Conservation (phyloP, 164 flowering plant species). For the Hamamelis virginiana region DNA sequence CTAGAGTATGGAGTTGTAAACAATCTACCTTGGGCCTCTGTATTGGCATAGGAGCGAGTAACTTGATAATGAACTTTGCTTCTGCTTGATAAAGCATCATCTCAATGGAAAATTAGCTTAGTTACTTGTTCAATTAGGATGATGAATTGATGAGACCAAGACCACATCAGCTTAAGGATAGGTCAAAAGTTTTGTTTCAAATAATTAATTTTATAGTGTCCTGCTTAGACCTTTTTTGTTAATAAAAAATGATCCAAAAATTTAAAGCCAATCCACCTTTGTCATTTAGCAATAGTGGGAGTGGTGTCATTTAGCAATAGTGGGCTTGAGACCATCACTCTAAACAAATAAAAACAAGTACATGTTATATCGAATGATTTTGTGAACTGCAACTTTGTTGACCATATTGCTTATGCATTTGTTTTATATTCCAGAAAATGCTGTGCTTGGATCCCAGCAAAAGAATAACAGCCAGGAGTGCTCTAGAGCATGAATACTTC, state of each 20-base stretch:
- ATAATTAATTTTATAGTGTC: no score
- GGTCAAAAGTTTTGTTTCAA: no score
- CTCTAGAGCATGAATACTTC: constrained; percentile 94
- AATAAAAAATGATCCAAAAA: no score
- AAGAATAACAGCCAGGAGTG: constrained; percentile 85
- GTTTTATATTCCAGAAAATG: constrained; percentile 70
- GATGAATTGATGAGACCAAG: neutral
- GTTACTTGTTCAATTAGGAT: neutral
- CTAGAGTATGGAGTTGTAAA: neutral
- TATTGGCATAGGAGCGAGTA: neutral
- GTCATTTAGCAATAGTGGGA: no score
- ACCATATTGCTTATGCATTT: neutral
- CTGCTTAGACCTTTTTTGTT: no score
- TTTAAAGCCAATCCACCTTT: no score
- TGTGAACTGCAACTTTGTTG: neutral
- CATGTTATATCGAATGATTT: neutral
- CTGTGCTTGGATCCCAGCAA: constrained; percentile 84
- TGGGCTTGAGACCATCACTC: no score
- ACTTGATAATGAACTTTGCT: neutral
- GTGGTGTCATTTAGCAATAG: no score
- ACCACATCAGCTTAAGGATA: neutral
- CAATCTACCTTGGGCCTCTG: neutral
- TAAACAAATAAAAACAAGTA: neutral
- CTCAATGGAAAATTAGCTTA: neutral
- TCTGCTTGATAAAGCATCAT: neutral